Percentiles rank a stretch among this genome's conserved stretches.
These are phyloP conservation scores for Brettanomyces nanus DNA, from an alignment of 805 yeast genomes.

Conservation along the genomic window DNA sequence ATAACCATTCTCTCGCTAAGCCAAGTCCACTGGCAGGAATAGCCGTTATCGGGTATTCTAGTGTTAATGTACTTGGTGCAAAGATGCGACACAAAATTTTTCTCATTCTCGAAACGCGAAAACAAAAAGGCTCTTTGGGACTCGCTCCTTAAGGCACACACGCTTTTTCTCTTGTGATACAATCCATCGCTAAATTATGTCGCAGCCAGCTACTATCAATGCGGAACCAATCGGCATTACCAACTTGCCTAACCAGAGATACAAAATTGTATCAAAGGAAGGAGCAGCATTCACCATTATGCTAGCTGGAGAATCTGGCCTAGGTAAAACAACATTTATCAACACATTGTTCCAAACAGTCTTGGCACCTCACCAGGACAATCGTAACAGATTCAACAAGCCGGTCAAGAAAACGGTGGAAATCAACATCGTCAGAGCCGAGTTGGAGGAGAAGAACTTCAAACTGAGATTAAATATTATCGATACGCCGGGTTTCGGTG, in stretches of 20 bases:
- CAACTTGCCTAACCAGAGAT: constrained; percentile 70
- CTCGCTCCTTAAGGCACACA: no score
- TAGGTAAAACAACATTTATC: constrained; percentile 88
- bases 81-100: no score
- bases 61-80: no score
- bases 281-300: constrained; percentile 74
- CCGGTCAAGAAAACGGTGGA: constrained; percentile 66
- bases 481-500: constrained; percentile 94
- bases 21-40: no score
- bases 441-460: constrained; percentile 78
- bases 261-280: constrained; percentile 64
- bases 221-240: constrained; percentile 61
- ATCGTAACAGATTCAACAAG: constrained; percentile 47
- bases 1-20: no score
- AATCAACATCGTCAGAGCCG: constrained; percentile 72
- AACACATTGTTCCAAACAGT: constrained; percentile 77
- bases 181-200: no score
- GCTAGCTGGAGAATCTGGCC: constrained; percentile 88
- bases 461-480: constrained; percentile 68
- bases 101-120: no score
- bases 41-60: no score
- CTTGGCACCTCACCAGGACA: constrained; percentile 51
- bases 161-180: no score
- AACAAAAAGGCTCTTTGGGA: no score
- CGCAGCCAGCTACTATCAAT: constrained; percentile 1